Conservation (phyloP, 2,329 filamentous ascomycete species). For the Aspergillus versicolor region DNA sequence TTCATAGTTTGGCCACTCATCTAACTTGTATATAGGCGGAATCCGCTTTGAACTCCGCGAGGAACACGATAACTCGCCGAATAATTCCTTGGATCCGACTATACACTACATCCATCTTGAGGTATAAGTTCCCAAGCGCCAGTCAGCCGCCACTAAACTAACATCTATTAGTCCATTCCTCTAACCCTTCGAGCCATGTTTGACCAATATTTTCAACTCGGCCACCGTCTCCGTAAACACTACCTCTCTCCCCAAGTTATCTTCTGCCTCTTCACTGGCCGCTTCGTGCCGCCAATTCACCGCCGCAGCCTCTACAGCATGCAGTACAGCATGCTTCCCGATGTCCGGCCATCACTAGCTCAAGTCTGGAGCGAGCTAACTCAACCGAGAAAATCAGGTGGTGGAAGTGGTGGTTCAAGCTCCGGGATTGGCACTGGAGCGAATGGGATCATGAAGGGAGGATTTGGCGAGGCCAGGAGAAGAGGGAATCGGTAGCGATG, state of each 20-base stretch:
- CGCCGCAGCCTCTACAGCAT: conserved; percentile 91
- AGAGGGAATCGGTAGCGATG: conserved; percentile 33
- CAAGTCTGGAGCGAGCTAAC: conserved; percentile 82
- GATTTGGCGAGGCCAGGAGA: conserved; percentile 29
- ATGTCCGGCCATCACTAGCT: conserved; percentile 71
- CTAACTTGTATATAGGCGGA: conserved; percentile 54
- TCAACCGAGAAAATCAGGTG: conserved; percentile 38
- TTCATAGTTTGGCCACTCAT: conserved; percentile 1
- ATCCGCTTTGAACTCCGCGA: conserved; percentile 88
- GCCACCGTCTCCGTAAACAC: conserved; percentile 86
- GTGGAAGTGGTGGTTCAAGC: conserved; percentile 24
- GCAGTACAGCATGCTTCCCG: conserved; percentile 97
- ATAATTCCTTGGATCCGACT: conserved; percentile 48
- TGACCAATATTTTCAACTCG: conserved; percentile 94
- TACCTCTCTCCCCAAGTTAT: conserved; percentile 89
- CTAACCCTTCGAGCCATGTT: conserved; percentile 93
- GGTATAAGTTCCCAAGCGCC: conserved; percentile 49
- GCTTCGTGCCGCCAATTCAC: conserved; percentile 92
- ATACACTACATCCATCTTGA: conserved; percentile 86
- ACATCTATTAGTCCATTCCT: conserved; percentile 68
- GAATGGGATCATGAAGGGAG: conserved; percentile 30
- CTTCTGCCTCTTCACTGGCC: conserved; percentile 81
- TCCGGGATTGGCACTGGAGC: conserved; percentile 26
- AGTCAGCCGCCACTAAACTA: neutral
- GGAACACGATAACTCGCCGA: conserved; percentile 51